phyloP scores from a whole-genome alignment of 2,329 filamentous ascomycete species.

The Apiospora phragmitis region DNA sequence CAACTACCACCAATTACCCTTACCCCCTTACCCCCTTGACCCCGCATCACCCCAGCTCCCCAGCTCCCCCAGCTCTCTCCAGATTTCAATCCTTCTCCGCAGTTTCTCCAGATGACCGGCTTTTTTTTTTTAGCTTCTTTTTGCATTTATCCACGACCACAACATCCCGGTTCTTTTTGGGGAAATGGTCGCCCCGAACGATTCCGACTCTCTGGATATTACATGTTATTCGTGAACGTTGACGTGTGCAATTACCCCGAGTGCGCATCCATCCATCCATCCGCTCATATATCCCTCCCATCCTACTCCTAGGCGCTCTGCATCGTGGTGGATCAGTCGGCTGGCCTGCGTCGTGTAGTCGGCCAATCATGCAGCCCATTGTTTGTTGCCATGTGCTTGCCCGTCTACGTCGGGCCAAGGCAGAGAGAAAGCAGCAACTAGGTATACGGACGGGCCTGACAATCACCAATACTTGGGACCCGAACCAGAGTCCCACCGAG shows the following conservation, averaged over 20 bases:
- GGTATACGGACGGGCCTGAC: neutral
- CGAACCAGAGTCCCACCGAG: neutral
- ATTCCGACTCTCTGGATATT: conserved; percentile 5
- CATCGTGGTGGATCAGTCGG: neutral
- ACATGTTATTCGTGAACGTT: neutral
- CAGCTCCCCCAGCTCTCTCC: neutral
- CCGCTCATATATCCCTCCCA: neutral
- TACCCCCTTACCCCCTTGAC: neutral
- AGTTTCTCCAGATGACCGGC: neutral
- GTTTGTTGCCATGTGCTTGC: neutral
- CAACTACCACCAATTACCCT: neutral
- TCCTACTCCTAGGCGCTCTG: neutral
- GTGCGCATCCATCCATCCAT: neutral
- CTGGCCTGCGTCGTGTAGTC: neutral
- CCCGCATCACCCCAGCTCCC: neutral
- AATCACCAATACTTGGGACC: neutral
- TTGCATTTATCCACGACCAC: neutral
- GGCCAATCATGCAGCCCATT: neutral
- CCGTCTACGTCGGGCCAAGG: neutral
- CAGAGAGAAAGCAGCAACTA: neutral
- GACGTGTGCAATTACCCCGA: conserved; percentile 1
- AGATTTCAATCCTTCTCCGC: conserved; percentile 2
- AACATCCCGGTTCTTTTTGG: neutral
- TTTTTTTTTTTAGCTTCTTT: neutral
- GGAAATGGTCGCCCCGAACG: neutral